Conservation (phyloP, 495 filamentous ascomycete genomes). For the Neurospora tetrasperma region DNA sequence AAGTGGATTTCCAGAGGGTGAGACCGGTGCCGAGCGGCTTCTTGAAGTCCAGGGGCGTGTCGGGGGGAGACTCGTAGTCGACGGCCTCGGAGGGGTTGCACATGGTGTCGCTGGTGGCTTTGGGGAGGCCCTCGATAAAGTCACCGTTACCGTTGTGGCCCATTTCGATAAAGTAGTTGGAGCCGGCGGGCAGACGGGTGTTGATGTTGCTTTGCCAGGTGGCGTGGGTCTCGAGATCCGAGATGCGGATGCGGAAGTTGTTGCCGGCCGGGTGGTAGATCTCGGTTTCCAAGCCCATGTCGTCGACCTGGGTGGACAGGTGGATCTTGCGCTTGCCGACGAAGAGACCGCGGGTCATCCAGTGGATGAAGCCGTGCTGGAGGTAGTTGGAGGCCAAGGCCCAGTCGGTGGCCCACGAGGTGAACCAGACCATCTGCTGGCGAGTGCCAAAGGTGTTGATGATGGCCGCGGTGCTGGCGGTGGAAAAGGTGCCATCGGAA, state of each 20-base stretch:
- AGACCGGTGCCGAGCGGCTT: slow-evolving; percentile 49
- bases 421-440: slow-evolving; percentile 55
- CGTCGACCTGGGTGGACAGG: slow-evolving; percentile 54
- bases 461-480: slow-evolving; percentile 41
- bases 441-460: slow-evolving; percentile 50
- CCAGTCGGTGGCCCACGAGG: slow-evolving; percentile 46
- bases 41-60: slow-evolving; percentile 44
- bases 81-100: slow-evolving; percentile 15
- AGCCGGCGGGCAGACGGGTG: slow-evolving; percentile 43
- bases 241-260: slow-evolving; percentile 39
- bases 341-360: slow-evolving; percentile 48
- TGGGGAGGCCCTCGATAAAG: slow-evolving; percentile 34
- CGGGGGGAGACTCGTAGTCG: slow-evolving; percentile 28
- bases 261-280: slow-evolving; percentile 37
- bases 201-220: slow-evolving; percentile 42
- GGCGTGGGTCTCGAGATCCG: slow-evolving; percentile 39
- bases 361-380: slow-evolving; percentile 56
- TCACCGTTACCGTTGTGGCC: slow-evolving; percentile 55
- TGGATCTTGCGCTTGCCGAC: slow-evolving; percentile 46
- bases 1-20: slow-evolving; percentile 42
- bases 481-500: slow-evolving; percentile 17
- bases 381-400: slow-evolving; percentile 44
- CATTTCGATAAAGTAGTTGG: slow-evolving; percentile 45
- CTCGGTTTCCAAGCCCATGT: slow-evolving; percentile 49
- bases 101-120: neutral